Percentiles rank a stretch among this genome's conserved stretches.
Conservation (phyloP, 257 asterid genomes). For the Scutellaria baicalensis region DNA sequence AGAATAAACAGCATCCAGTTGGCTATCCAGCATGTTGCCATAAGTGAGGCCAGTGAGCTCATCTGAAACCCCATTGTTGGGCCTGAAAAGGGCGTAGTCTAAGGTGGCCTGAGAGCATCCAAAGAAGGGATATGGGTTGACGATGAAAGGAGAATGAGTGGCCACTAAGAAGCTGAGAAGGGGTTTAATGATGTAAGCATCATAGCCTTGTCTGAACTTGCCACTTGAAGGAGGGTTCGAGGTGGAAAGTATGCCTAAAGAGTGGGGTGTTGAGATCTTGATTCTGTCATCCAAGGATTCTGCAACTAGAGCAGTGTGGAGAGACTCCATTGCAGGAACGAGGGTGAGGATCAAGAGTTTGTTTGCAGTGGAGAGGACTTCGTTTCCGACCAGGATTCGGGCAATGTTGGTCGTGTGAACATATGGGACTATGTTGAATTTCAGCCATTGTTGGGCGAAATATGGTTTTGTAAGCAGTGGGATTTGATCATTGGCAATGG, state of each 20-base stretch:
- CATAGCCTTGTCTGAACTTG: slow-evolving; percentile 24
- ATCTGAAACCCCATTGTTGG: slow-evolving; percentile 27
- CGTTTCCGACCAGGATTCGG: slow-evolving; percentile 65
- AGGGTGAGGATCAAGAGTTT: slow-evolving; percentile 35
- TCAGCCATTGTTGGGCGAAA: slow-evolving; percentile 50
- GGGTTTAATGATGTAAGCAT: slow-evolving; percentile 23
- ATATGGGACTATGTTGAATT: slow-evolving; percentile 36
- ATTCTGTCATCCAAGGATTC: slow-evolving; percentile 30
- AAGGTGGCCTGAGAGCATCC: slow-evolving; percentile 17
- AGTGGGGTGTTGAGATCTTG: slow-evolving; percentile 61
- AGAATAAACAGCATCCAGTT: slow-evolving; percentile 38
- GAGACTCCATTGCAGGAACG: slow-evolving; percentile 63
- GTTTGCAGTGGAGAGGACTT: slow-evolving; percentile 47
- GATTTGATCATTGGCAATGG: slow-evolving; percentile 44
- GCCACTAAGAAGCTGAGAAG: slow-evolving; percentile 23
- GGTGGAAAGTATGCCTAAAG: slow-evolving; percentile 48
- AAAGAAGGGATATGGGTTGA: slow-evolving; percentile 46
- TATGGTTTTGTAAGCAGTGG: slow-evolving; percentile 30
- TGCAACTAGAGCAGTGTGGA: slow-evolving; percentile 38
- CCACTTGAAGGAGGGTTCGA: slow-evolving; percentile 65
- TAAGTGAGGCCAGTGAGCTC: slow-evolving; percentile 19
- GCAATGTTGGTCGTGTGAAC: slow-evolving; percentile 36
- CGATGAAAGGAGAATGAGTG: slow-evolving; percentile 36
- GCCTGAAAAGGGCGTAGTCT: slow-evolving; percentile 37
- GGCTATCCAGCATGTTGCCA: slow-evolving; percentile 43